Base-by-base conservation (phyloP, 2,329 filamentous ascomycete species). In the Domatiomyces catenatus region DNA sequence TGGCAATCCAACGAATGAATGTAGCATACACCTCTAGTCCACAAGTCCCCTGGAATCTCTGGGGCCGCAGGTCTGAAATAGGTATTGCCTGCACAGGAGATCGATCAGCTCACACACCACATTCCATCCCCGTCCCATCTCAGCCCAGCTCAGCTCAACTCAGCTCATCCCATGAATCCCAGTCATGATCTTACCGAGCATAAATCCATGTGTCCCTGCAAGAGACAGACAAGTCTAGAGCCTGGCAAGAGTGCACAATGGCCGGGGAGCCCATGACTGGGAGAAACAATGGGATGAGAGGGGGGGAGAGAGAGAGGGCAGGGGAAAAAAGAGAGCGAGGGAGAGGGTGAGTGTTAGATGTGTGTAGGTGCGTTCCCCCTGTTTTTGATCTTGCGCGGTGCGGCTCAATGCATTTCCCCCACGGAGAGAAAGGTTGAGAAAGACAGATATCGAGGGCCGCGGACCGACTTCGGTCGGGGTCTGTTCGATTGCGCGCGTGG, bases 11-110 rank as follows among this genome's bases (percentile, higher is more conserved):
- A 46, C 18, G 32, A 18, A 28, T 28, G 36, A 5, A 44, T 20
- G 44, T 39, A 42, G 20, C 19, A 64, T 72, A 60, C 69, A 69
- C 72, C 72, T 71, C 73, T 76, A 77, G 74, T 76, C 74, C 70
- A 68, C 66, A 67, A 15, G 66, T n/a, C 67, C 68, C 70, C 66
- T 73, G 65, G 64, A 64, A 51, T 72, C 75, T 62, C 56, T 54
- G 64, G 66, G 61, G 67, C 60, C 63, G 67, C 70, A 75, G 74
- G 68, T 76, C 74, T 75, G 74, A 75, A 68, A 74, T 61, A 67
- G 67, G 72, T 59, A 46, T 56, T 52, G 49, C 19, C 18, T 36
- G n/a, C n/a, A n/a, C 42, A 24, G 22, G 22, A 24, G 22, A 3
- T 5, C 1, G 10, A 39, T 39, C 32, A n/a, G n/a, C n/a, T n/a